Base-by-base conservation (phyloP, 2,329 filamentous ascomycete genomes). In the Trichophyton verrucosum region DNA sequence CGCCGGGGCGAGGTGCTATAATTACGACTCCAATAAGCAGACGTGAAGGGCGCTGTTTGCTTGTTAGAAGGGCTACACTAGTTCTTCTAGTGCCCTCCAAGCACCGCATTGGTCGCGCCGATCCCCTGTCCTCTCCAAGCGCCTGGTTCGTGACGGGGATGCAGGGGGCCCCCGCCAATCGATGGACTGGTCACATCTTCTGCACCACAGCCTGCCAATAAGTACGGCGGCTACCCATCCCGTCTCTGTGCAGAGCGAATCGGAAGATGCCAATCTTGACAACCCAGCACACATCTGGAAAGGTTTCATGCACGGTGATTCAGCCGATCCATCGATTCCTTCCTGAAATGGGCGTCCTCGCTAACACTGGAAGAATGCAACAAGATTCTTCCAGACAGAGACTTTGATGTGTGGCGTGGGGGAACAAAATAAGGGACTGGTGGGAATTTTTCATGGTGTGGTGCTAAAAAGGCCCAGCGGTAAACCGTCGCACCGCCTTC, bases 151-250 rank as follows among this genome's bases (percentile, higher is more conserved):
- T 40, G 55, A 57, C 38, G 36, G 27, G 30, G 20, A 24, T 40
- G 36, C 55, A 57, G 55, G 55, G 55, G 55, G 11, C 33, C 30
- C 36, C 20, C 55, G 40, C 55, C 55, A 57, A 57, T 57, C n/a
- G 55, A 24, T 44, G 55, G 55, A 57, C 55, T 57, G 36, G 40
- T 57, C 55, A 57, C 55, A 57, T 57, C 40, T 40, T 44, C 55
- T 57, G 55, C 55, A 57, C 27, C 40, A 55, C 27, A 17, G 15
- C 51, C 51, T 20, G 27, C 51, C 51, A 55, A 55, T 55, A 55
- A 27, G 27, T 36, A 55, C 27, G 27, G 51, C 51, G 51, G 51
- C 51, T 55, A 55, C 51, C 51, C 51, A 55, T 55, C 27, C 51
- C 51, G 24, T 36, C 51, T 9, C 51, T n/a, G 51, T n/a, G 27